Percentiles rank a stretch among this genome's conserved stretches.
Evolutionary conservation across 2,329 filamentous ascomycete genomes (phyloP).

Genomic region (Metarhizium sp.): DNA sequence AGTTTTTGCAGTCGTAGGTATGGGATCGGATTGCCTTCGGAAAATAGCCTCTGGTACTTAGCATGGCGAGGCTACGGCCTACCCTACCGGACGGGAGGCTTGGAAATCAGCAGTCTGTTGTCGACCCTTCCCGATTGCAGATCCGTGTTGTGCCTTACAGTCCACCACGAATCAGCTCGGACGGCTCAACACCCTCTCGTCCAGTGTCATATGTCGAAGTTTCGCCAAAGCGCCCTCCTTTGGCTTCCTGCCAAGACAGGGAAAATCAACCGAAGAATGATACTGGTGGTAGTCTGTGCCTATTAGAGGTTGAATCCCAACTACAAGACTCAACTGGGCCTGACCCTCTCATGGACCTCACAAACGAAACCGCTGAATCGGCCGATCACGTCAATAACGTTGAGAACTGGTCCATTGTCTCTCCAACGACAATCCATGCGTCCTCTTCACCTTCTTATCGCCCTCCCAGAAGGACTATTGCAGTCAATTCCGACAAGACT

Average conservation of each 20-base stretch:
- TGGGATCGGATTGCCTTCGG: background rate
- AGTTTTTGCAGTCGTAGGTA: background rate
- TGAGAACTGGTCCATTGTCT: background rate
- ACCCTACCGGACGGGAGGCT: background rate
- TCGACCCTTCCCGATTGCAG: constrained; percentile 17
- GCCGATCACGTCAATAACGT: background rate
- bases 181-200: constrained; percentile 17
- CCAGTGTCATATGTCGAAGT: constrained; percentile 15
- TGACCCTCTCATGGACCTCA: background rate
- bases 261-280: background rate
- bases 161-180: constrained; percentile 25
- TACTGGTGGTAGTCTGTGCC: background rate
- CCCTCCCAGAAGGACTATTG: constrained; percentile 30
- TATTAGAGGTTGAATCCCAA: background rate
- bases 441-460: constrained; percentile 18
- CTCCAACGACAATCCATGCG: constrained; percentile 3
- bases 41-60: constrained; percentile 1
- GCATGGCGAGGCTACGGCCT: constrained; percentile 1
- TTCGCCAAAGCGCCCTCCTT: background rate
- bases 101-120: background rate
- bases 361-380: background rate
- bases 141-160: constrained; percentile 31
- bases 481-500: constrained; percentile 47
- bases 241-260: background rate
- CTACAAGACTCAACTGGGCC: background rate